Conservation (phyloP, 306 rosid genomes). For the Glycine latifolia region DNA sequence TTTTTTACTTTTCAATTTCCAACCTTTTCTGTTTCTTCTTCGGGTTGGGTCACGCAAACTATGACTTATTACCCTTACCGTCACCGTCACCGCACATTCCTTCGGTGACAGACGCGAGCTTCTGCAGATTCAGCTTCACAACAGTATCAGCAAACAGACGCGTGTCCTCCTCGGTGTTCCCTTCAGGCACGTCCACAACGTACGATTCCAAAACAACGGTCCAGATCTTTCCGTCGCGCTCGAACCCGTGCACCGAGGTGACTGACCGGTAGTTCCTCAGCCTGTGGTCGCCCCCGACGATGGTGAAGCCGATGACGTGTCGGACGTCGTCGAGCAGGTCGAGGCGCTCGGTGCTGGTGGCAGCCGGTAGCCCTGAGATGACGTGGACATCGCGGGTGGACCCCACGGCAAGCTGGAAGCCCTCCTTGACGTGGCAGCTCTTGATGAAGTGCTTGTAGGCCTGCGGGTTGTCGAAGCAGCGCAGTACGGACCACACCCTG, state of each 20-base stretch:
- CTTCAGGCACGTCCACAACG: slow-evolving; percentile 82
- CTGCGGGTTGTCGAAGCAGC: slow-evolving; percentile 81
- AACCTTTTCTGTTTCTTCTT: neutral
- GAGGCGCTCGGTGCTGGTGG: slow-evolving; percentile 79
- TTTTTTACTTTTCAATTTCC: neutral
- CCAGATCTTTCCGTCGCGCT: slow-evolving; percentile 74
- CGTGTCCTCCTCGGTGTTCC: slow-evolving; percentile 89
- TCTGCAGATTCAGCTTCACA: slow-evolving; percentile 78
- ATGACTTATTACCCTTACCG: slow-evolving; percentile 37
- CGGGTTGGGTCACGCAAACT: slow-evolving; percentile 11
- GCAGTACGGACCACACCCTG: slow-evolving; percentile 68
- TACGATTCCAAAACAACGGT: slow-evolving; percentile 82
- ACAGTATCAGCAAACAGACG: slow-evolving; percentile 83
- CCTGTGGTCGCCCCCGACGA: slow-evolving; percentile 83
- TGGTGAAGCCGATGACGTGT: slow-evolving; percentile 73
- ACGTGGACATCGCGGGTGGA: slow-evolving; percentile 80
- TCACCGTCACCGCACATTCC: slow-evolving; percentile 10
- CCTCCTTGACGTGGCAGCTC: slow-evolving; percentile 67
- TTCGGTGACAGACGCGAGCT: slow-evolving; percentile 80
- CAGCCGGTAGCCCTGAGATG: slow-evolving; percentile 87
- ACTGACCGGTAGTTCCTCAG: slow-evolving; percentile 74
- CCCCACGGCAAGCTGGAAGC: slow-evolving; percentile 59
- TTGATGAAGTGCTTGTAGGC: slow-evolving; percentile 88
- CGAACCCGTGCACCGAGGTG: slow-evolving; percentile 72
- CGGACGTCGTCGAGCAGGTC: slow-evolving; percentile 75